Conservation (phyloP, 345 rosid genomes). For the Brassica napus region DNA sequence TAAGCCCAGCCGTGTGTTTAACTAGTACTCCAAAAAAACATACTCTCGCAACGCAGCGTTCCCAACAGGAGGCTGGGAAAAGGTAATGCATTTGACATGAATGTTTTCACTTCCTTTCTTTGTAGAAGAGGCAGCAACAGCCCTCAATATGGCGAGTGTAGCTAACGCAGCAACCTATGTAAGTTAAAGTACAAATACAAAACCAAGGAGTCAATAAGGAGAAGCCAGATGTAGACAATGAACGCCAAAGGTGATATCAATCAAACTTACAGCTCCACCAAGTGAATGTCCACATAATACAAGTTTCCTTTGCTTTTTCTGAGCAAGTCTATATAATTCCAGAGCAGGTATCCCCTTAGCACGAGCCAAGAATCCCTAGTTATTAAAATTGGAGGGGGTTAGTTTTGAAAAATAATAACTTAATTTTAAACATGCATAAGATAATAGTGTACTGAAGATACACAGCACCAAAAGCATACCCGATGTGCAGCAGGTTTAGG, state of each 20-base stretch:
- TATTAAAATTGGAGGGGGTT: constrained; percentile 4
- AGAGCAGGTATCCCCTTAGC: constrained; percentile 98
- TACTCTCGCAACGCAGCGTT: constrained; percentile 98
- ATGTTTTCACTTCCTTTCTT: constrained; percentile 66
- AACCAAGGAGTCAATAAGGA: constrained; percentile 6
- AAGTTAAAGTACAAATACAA: constrained; percentile 10
- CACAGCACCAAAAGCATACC: constrained; percentile 46
- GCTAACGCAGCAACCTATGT: constrained; percentile 90
- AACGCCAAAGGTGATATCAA: not conserved
- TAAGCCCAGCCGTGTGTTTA: constrained; percentile 19
- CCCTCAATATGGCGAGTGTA: constrained; percentile 95
- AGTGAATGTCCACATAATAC: constrained; percentile 97
- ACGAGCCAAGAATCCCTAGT: constrained; percentile 93
- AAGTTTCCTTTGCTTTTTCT: constrained; percentile 87
- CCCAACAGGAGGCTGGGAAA: constrained; percentile 96
- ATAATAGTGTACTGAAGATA: not conserved
- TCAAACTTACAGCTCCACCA: constrained; percentile 92
- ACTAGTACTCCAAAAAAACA: constrained; percentile 4
- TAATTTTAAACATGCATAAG: not conserved
- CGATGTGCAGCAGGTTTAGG: constrained; percentile 97
- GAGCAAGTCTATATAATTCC: constrained; percentile 93
- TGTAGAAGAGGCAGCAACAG: constrained; percentile 73
- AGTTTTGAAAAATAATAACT: not conserved
- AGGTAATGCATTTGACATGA: constrained; percentile 88
- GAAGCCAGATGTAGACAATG: constrained; percentile 18